Percentiles rank a stretch among this genome's conserved stretches.
phyloP scores from a whole-genome alignment of 2,329 filamentous ascomycete species.

The Ophiostoma sp. region DNA sequence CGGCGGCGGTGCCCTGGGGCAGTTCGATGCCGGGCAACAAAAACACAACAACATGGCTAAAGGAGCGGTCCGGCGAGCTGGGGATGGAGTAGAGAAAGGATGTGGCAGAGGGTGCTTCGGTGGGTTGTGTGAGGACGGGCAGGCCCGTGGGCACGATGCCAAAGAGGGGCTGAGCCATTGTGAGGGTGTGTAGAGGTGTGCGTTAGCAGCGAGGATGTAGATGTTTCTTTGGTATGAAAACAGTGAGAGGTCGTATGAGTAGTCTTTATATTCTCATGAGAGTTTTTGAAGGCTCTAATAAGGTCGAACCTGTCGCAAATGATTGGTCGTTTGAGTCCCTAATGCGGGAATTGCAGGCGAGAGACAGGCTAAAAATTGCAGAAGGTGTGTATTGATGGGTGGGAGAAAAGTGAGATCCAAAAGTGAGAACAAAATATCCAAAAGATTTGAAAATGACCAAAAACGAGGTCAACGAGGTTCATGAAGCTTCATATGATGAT shows the following conservation, averaged over 20 bases:
- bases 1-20: constrained; percentile 75
- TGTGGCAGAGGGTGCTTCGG: constrained; percentile 53
- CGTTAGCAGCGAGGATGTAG: not conserved
- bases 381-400: not conserved
- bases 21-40: constrained; percentile 75
- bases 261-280: not conserved
- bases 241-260: not conserved
- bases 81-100: constrained; percentile 58
- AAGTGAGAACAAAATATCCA: not conserved
- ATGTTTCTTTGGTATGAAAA: no score
- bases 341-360: not conserved
- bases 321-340: not conserved
- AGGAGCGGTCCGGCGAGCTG: constrained; percentile 47
- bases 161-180: constrained; percentile 53
- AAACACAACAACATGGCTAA: constrained; percentile 86
- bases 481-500: not conserved
- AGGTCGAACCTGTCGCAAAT: not conserved
- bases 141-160: constrained; percentile 63
- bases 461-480: not conserved
- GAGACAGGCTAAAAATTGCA: not conserved
- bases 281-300: not conserved
- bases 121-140: constrained; percentile 56
- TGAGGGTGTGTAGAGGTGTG: not conserved
- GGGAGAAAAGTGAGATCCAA: not conserved
- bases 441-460: not conserved